A percentile compares a stretch with the other conserved stretches of the same genome.
These are phyloP conservation scores for Zygoascus ofunaensis DNA, from an alignment of 805 yeast species.

Conservation along the genomic window DNA sequence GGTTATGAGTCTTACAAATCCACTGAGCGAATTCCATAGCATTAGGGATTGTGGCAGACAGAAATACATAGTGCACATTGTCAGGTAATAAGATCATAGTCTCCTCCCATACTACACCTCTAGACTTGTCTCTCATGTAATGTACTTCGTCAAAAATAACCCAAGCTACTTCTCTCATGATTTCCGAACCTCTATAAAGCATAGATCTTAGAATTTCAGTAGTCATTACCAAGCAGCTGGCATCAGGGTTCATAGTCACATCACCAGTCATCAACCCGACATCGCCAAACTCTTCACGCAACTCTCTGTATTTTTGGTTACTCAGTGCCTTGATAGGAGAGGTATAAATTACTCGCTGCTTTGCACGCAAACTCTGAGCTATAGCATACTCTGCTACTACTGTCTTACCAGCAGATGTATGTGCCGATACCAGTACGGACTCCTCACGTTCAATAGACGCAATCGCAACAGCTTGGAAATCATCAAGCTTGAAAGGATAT, in stretches of 20 bases:
- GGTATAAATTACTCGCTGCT: slow-evolving; percentile 89
- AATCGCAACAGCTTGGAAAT: slow-evolving; percentile 94
- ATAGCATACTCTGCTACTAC: slow-evolving; percentile 97
- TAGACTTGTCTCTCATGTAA: slow-evolving; percentile 93
- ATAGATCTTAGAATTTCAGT: slow-evolving; percentile 95
- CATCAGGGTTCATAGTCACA: slow-evolving; percentile 96
- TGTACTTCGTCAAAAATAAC: slow-evolving; percentile 97
- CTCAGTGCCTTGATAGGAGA: slow-evolving; percentile 93
- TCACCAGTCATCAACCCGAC: slow-evolving; percentile 99
- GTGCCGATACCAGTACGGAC: slow-evolving; percentile 94
- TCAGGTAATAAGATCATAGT: slow-evolving; percentile 93
- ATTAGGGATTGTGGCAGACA: slow-evolving; percentile 95
- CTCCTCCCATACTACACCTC: slow-evolving; percentile 99
- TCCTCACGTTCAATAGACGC: slow-evolving; percentile 93
- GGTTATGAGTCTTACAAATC: slow-evolving; percentile 90
- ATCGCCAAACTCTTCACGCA: slow-evolving; percentile 87
- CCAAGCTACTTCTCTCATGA: slow-evolving; percentile 98
- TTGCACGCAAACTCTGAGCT: slow-evolving; percentile 85
- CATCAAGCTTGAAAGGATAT: slow-evolving; percentile 89
- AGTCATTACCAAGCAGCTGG: slow-evolving; percentile 97
- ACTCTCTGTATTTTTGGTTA: slow-evolving; percentile 88
- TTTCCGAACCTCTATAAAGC: slow-evolving; percentile 95
- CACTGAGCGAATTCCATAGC: slow-evolving; percentile 98
- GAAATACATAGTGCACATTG: slow-evolving; percentile 85
- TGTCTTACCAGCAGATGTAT: slow-evolving; percentile 94